Percentiles rank a stretch among this genome's conserved stretches.
phyloP scores from a whole-genome alignment of 345 rosid species.

The Pistacia integerrima region DNA sequence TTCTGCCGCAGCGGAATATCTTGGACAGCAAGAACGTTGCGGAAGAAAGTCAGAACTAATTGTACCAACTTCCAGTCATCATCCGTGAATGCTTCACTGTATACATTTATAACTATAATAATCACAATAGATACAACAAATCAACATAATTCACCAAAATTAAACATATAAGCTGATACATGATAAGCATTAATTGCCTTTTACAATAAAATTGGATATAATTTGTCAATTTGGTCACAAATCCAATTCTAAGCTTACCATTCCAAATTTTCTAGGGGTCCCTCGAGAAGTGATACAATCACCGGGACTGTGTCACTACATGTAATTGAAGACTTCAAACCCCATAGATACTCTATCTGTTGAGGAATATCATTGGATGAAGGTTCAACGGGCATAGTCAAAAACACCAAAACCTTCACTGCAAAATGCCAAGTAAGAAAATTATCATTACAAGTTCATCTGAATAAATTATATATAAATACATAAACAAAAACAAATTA shows the following conservation, averaged over 20 bases:
- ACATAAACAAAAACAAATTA: neutral
- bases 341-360: slow-evolving; percentile 88
- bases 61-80: slow-evolving; percentile 98
- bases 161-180: neutral
- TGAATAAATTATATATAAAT: neutral
- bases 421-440: slow-evolving; percentile 18
- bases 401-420: slow-evolving; percentile 93
- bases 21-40: slow-evolving; percentile 87
- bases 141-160: neutral
- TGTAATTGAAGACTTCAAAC: slow-evolving; percentile 69
- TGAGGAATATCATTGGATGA: slow-evolving; percentile 70
- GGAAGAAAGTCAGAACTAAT: slow-evolving; percentile 79
- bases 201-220: neutral
- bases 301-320: slow-evolving; percentile 65
- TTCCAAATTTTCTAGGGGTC: slow-evolving; percentile 82
- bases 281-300: slow-evolving; percentile 74
- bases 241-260: slow-evolving; percentile 30
- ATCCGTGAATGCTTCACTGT: slow-evolving; percentile 76
- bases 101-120: slow-evolving; percentile 17
- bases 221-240: neutral
- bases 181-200: neutral
- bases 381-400: slow-evolving; percentile 83
- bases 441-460: neutral
- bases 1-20: slow-evolving; percentile 68
- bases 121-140: neutral